Evolutionary conservation across 2,329 filamentous ascomycete species (phyloP), one percentile per base, ranked within the genome.

Genomic region (Cladosporium sp.): DNA sequence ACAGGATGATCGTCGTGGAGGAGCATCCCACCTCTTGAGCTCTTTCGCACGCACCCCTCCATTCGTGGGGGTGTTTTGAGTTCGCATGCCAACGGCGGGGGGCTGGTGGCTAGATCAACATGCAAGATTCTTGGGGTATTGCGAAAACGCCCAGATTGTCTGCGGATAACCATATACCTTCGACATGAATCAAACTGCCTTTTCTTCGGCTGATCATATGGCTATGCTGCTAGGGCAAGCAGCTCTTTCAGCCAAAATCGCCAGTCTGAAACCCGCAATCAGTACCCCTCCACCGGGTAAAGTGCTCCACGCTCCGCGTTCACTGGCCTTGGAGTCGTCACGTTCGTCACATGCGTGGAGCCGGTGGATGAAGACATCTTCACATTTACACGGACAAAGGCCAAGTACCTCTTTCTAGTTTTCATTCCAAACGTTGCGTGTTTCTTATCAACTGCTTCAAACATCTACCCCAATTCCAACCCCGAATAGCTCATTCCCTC

Each of bases 341-440:
- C 51, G 51, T 16, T 28, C 56, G 56, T 58, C 56, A 58, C 56
- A 58, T 58, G 56, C 56, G 56, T 58, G 56, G 56, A 58, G 56
- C 56, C 56, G 56, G 39, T 43, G 26, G 36, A 58, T 58, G 56
- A 21, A 58, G 56, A 58, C 56, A 36, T 58, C 36, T 58, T 58
- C 56, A 58, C 56, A 58, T 51, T 51, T 54, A 51, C 25, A 62
- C 51, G 46, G 51, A 10, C 21, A 21, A 51, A 62, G 59, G 56
- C n/a, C 43, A 62, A 36, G 51, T 51, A 51, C 46, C 25, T 26
- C n/a, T 39, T 39, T 39, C 54, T 49, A 63, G 62, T 56, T 23
- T 28, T 36, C 32, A 26, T 46, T 53, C 18, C 30, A n/a, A 30
- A 30, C 21, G 21, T 25, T 57, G 54, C 54, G 21, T 39, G 30